Evolutionary conservation across 2,329 filamentous ascomycete genomes (phyloP).

Genomic region (Fusarium haematococcum): DNA sequence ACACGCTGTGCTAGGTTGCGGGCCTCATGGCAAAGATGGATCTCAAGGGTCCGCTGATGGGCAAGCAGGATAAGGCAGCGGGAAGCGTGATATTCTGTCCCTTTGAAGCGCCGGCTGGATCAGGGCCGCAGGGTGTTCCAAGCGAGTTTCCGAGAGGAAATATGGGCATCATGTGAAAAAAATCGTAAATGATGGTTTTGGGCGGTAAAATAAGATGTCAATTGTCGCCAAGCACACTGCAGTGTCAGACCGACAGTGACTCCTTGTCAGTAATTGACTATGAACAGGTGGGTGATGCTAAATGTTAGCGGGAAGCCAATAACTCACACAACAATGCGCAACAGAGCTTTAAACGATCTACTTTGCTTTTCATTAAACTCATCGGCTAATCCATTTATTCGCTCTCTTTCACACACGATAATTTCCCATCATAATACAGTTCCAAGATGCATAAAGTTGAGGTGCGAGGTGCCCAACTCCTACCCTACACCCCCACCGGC

Average conservation of each 20-base stretch:
- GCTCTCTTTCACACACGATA: too few relatives aligned
- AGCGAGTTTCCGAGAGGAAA: conserved; percentile 12
- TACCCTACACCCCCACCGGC: conserved; percentile 27
- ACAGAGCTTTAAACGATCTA: neutral
- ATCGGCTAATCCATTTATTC: neutral
- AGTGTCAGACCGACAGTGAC: too few relatives aligned
- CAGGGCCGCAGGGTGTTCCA: conserved; percentile 27
- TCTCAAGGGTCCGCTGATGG: conserved; percentile 32
- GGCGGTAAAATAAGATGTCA: too few relatives aligned
- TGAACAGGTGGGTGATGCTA: neutral
- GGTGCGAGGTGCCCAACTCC: neutral
- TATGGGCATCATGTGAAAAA: neutral
- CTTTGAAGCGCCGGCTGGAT: conserved; percentile 25
- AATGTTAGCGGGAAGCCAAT: neutral
- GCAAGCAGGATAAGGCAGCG: conserved; percentile 15
- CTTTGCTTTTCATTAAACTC: neutral
- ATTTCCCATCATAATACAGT: neutral
- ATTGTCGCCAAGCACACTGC: too few relatives aligned
- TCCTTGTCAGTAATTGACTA: neutral
- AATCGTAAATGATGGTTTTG: neutral
- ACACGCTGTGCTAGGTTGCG: conserved; percentile 13
- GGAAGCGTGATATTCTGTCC: conserved; percentile 40
- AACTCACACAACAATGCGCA: neutral
- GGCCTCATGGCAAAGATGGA: conserved; percentile 27
- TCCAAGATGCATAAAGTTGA: neutral